These are phyloP conservation scores for Penicillium sp. DNA, from an alignment of 2,329 filamentous ascomycete species.

Conservation along the genomic window DNA sequence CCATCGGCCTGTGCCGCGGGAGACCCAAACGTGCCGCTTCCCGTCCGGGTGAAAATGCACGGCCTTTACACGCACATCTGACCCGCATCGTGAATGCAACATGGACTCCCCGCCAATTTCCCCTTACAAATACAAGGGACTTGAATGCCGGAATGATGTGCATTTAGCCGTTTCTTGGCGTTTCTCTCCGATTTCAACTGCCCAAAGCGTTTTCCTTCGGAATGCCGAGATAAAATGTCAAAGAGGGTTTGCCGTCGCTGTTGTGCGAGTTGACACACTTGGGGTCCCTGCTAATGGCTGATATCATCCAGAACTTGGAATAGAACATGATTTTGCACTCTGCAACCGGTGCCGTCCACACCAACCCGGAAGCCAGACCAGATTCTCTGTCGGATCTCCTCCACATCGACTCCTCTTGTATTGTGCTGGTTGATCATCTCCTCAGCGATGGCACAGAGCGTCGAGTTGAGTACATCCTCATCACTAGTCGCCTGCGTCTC, in stretches of 20 bases:
- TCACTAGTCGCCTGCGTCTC: conserved; percentile 19
- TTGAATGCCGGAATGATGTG: neutral
- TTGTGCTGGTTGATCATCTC: conserved; percentile 42
- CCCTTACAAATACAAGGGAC: neutral
- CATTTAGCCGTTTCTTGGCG: neutral
- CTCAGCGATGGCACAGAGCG: conserved; percentile 42
- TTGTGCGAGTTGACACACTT: too few species aligned
- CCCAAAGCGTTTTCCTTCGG: neutral
- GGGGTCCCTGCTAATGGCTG: conserved; percentile 16
- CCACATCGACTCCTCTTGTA: conserved; percentile 36
- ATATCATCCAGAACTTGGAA: conserved; percentile 44
- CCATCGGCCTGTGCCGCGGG: neutral
- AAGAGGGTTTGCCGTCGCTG: neutral
- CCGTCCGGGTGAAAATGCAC: neutral
- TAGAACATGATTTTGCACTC: conserved; percentile 45
- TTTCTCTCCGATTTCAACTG: neutral
- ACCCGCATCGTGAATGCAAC: neutral
- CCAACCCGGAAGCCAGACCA: conserved; percentile 37
- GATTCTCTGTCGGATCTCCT: conserved; percentile 37
- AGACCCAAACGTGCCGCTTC: neutral
- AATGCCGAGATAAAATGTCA: neutral
- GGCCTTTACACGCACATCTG: neutral
- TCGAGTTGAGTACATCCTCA: conserved; percentile 35
- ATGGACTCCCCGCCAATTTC: neutral
- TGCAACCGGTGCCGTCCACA: conserved; percentile 34